Conservation (phyloP, 1,284 basidiomycete genomes). For the Xerocomus amazonicus region DNA sequence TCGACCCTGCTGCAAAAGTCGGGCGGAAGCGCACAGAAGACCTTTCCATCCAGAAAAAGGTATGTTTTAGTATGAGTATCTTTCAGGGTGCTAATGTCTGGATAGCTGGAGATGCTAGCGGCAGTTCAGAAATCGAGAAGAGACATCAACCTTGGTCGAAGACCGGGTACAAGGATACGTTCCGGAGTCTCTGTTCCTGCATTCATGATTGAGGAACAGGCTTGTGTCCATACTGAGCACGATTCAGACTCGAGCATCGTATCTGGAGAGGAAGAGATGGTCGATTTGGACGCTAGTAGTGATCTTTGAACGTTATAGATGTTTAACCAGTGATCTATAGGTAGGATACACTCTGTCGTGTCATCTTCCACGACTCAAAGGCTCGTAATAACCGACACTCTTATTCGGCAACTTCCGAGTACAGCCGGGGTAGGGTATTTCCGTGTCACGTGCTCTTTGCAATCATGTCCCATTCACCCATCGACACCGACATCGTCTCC, state of each 20-base stretch:
- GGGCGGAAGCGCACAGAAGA: slow-evolving; percentile 43
- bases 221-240: not conserved
- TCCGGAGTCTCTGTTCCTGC: slow-evolving; percentile 43
- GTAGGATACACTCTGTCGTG: too few relatives aligned
- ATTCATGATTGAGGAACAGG: slow-evolving; percentile 22
- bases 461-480: not conserved
- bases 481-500: slow-evolving; percentile 39
- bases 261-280: slow-evolving; percentile 16
- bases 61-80: slow-evolving; percentile 22
- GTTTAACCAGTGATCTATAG: not conserved
- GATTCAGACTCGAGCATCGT: slow-evolving; percentile 14
- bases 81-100: not conserved
- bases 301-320: slow-evolving; percentile 7
- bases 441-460: too few relatives aligned
- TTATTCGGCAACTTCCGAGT: too few relatives aligned
- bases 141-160: slow-evolving; percentile 50
- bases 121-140: slow-evolving; percentile 45
- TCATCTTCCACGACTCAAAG: too few relatives aligned
- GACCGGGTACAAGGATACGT: slow-evolving; percentile 51
- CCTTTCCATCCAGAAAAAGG: slow-evolving; percentile 53
- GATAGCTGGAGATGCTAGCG: slow-evolving; percentile 50
- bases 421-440: too few relatives aligned
- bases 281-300: slow-evolving; percentile 29
- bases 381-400: too few relatives aligned
- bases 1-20: slow-evolving; percentile 61